A percentile compares a stretch with the other conserved stretches of the same genome.
These are phyloP conservation scores for Pseudohyphozyma bogoriensis DNA, from an alignment of 768 basidiomycete genomes.

Conservation along the genomic window DNA sequence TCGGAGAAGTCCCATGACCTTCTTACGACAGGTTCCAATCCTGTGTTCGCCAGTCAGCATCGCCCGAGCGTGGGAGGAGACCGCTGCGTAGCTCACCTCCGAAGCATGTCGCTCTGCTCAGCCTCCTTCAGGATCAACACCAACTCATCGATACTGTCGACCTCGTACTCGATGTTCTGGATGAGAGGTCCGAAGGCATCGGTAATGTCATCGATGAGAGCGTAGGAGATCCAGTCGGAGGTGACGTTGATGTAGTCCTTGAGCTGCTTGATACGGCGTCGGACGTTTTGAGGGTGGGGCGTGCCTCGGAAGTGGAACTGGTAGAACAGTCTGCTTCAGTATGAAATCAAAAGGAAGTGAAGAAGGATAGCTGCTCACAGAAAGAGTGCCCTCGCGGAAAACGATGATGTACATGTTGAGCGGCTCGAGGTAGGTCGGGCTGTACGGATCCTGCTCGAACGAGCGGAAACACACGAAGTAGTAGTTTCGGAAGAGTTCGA, in stretches of 20 bases:
- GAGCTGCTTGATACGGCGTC: constrained; percentile 94
- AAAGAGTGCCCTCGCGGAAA: constrained; percentile 90
- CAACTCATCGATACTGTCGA: constrained; percentile 96
- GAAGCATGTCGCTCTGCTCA: constrained; percentile 95
- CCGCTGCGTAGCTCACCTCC: constrained; percentile 43
- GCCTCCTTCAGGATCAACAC: constrained; percentile 92
- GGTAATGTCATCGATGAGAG: constrained; percentile 98
- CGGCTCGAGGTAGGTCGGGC: constrained; percentile 91
- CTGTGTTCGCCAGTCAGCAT: constrained; percentile 36
- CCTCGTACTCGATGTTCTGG: constrained; percentile 97
- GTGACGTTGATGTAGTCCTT: constrained; percentile 98
- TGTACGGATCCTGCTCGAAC: constrained; percentile 97
- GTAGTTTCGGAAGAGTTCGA: constrained; percentile 96
- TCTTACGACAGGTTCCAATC: constrained; percentile 96
- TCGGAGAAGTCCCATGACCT: constrained; percentile 93
- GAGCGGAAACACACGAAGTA: constrained; percentile 98
- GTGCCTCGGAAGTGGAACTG: constrained; percentile 97
- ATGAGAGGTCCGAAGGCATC: constrained; percentile 98
- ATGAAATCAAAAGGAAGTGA: not conserved
- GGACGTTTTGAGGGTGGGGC: constrained; percentile 94
- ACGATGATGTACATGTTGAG: constrained; percentile 99
- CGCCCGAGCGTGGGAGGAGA: not conserved
- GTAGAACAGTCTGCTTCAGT: not conserved
- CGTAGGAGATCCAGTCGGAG: constrained; percentile 99
- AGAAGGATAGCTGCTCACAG: constrained; percentile 48